A percentile compares a stretch with the other conserved stretches of the same genome.
Evolutionary conservation across 441 rosid genomes (phyloP).

Genomic region (Kokia cookei): DNA sequence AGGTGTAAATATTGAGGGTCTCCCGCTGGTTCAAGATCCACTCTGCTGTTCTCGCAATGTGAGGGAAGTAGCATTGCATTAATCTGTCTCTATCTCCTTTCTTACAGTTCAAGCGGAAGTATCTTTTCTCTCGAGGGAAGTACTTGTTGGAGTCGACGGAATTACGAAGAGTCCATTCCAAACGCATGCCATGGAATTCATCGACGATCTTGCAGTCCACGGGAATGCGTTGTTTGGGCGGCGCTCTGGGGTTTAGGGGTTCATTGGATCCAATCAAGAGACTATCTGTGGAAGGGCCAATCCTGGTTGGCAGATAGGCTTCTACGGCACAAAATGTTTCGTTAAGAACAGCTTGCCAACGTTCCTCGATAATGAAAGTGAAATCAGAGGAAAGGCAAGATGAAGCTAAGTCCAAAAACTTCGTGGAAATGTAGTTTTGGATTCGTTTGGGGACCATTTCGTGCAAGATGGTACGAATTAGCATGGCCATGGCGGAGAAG

Average conservation of each 20-base stretch:
- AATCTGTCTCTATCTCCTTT: constrained; percentile 14
- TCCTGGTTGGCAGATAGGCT: constrained; percentile 27
- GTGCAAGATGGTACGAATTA: neutral
- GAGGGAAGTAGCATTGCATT: constrained; percentile 19
- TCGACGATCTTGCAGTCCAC: constrained; percentile 15
- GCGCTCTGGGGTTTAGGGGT: constrained; percentile 17
- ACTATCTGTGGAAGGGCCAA: constrained; percentile 12
- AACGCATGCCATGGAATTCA: constrained; percentile 13
- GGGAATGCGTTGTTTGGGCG: constrained; percentile 25
- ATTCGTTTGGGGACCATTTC: neutral
- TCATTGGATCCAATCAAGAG: constrained; percentile 34
- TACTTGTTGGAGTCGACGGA: constrained; percentile 16
- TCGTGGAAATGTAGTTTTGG: constrained; percentile 2
- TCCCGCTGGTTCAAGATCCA: constrained; percentile 16
- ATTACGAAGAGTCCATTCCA: constrained; percentile 23
- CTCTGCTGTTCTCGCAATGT: constrained; percentile 13
- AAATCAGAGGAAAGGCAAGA: constrained; percentile 8
- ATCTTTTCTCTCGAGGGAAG: constrained; percentile 3
- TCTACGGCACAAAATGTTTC: constrained; percentile 28
- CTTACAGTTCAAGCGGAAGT: constrained; percentile 24
- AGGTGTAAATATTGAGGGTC: constrained; percentile 28
- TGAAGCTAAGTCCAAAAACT: neutral
- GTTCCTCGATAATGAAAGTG: constrained; percentile 27
- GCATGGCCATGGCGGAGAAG: neutral
- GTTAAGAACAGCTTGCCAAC: neutral